Percentiles rank a stretch among this genome's conserved stretches.
Evolutionary conservation across 176 grass and related monocot species (phyloP).

Genomic region (Leersia perrieri): DNA sequence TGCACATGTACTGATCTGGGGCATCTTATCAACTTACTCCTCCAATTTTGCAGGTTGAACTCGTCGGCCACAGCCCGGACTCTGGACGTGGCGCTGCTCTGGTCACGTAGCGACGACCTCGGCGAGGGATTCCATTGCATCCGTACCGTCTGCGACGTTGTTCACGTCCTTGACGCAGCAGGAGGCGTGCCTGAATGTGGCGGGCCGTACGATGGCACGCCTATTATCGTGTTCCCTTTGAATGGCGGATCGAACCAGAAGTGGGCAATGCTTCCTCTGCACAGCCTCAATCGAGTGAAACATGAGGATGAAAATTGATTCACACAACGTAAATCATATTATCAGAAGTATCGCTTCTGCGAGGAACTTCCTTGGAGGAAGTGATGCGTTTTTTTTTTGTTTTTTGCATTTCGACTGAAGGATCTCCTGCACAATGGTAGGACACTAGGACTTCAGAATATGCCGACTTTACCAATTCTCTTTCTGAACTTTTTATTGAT

Average conservation of each 20-base stretch:
- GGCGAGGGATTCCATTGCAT: background rate
- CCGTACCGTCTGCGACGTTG: background rate
- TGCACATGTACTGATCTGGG: no score
- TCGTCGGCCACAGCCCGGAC: background rate
- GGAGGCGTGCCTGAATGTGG: background rate
- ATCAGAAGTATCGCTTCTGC: background rate
- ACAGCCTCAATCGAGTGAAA: no score
- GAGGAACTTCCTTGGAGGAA: no score
- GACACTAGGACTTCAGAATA: no score
- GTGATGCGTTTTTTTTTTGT: background rate
- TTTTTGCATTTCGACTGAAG: background rate
- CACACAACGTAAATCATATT: no score
- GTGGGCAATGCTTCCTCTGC: background rate
- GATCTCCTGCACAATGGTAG: no score
- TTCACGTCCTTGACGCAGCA: background rate
- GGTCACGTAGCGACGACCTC: constrained; percentile 23
- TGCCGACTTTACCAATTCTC: no score
- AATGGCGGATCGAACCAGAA: background rate
- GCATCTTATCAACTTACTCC: background rate
- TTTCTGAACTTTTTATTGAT: no score
- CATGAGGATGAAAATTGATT: no score
- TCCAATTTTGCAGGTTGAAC: background rate
- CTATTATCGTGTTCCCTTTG: background rate
- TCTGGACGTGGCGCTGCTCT: constrained; percentile 28
- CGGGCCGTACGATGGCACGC: constrained; percentile 1